Evolutionary conservation across 805 yeast species (phyloP).

Genomic region (Tetrapisispora phaffii): DNA sequence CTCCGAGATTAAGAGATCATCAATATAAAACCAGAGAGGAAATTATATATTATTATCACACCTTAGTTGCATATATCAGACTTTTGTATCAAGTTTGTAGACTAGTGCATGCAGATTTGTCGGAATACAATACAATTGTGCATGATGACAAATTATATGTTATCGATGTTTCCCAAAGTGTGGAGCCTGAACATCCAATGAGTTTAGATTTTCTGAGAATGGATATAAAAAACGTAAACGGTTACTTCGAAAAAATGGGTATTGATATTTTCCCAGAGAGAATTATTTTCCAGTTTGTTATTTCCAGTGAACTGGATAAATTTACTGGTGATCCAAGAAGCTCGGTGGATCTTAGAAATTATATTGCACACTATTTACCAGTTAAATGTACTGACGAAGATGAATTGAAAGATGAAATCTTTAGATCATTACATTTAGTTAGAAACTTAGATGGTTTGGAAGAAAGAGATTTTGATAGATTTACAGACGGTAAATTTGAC

Average conservation of each 20-base stretch:
- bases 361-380: constrained; percentile 40
- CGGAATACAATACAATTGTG: constrained; percentile 87
- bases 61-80: constrained; percentile 77
- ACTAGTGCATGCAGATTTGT: constrained; percentile 90
- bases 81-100: constrained; percentile 80
- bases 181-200: constrained; percentile 97
- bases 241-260: constrained; percentile 65
- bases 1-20: constrained; percentile 83
- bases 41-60: constrained; percentile 57
- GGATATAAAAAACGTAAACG: constrained; percentile 95
- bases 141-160: constrained; percentile 72
- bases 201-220: constrained; percentile 87
- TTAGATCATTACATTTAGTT: constrained; percentile 69
- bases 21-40: constrained; percentile 60
- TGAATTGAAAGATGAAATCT: constrained; percentile 74
- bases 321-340: constrained; percentile 30
- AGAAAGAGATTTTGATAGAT: constrained; percentile 80
- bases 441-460: constrained; percentile 75
- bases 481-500: constrained; percentile 69
- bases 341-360: constrained; percentile 28
- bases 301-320: constrained; percentile 37
- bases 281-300: constrained; percentile 67
- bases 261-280: constrained; percentile 77
- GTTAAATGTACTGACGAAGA: constrained; percentile 44
- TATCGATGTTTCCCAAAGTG: constrained; percentile 94